Percentiles rank a stretch among this genome's conserved stretches.
Evolutionary conservation across 2,329 filamentous ascomycete species (phyloP).

Genomic region (Phialocephala sp.): DNA sequence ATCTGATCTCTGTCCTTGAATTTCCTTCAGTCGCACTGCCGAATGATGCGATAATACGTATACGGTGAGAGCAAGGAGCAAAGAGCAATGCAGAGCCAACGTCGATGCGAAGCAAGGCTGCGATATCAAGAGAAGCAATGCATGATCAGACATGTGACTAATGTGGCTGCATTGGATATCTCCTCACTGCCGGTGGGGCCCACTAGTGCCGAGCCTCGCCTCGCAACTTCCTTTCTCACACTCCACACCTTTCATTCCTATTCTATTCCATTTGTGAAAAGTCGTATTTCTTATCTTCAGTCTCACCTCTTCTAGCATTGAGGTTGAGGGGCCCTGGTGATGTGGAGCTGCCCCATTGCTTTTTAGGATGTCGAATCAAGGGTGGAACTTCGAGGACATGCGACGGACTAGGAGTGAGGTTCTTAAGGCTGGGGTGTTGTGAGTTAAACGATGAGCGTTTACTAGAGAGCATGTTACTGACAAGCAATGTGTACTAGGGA

Average conservation of each 20-base stretch:
- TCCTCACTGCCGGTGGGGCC: not conserved
- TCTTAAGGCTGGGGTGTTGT: not conserved
- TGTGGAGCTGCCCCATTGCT: not conserved
- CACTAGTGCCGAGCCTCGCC: slow-evolving; percentile 6
- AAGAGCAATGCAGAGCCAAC: not conserved
- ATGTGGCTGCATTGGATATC: slow-evolving; percentile 3
- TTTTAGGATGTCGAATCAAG: not conserved
- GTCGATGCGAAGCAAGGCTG: not conserved
- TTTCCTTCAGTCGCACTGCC: not conserved
- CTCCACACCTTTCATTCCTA: not conserved
- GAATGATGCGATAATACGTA: not conserved
- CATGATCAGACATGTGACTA: not conserved
- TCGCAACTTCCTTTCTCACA: slow-evolving; percentile 9
- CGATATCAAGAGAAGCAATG: slow-evolving; percentile 10
- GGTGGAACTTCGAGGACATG: not conserved
- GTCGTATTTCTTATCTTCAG: not conserved
- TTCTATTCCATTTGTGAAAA: not conserved
- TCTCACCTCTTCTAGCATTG: not conserved
- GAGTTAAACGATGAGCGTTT: not conserved
- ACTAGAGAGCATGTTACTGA: not conserved
- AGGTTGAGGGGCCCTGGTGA: not conserved
- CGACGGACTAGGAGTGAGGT: not conserved
- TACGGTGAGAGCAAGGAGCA: not conserved
- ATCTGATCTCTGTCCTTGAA: not conserved
- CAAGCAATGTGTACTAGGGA: not conserved